Evolutionary conservation across 345 rosid genomes (phyloP).

Genomic region (Populus tremula): DNA sequence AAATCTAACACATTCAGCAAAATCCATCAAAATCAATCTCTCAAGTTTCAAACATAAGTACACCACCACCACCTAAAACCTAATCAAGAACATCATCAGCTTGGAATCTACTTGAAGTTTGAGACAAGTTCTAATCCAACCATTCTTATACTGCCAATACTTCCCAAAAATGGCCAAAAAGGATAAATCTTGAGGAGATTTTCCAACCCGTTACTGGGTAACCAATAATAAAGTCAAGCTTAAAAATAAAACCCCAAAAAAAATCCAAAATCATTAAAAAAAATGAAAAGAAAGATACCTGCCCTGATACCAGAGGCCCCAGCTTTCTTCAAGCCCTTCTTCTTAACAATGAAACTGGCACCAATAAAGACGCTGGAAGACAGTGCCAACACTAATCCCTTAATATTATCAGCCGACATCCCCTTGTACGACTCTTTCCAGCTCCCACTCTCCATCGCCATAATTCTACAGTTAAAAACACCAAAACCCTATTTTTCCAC

Average conservation of each 20-base stretch:
- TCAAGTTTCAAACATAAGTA: too few relatives aligned
- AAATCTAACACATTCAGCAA: too few relatives aligned
- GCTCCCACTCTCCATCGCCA: slow-evolving; percentile 8
- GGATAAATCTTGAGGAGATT: too few relatives aligned
- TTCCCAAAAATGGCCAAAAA: too few relatives aligned
- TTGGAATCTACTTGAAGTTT: neutral
- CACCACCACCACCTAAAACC: neutral
- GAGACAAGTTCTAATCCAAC: neutral
- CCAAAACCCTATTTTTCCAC: neutral
- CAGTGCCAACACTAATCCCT: slow-evolving; percentile 27
- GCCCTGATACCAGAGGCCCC: slow-evolving; percentile 29
- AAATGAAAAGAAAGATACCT: slow-evolving; percentile 1
- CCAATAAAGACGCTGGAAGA: slow-evolving; percentile 31
- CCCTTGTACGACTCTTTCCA: slow-evolving; percentile 23
- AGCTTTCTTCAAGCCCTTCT: slow-evolving; percentile 31
- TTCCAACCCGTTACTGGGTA: too few relatives aligned
- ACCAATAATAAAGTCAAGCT: too few relatives aligned
- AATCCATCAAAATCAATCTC: too few relatives aligned
- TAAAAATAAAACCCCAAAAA: too few relatives aligned
- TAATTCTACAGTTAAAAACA: neutral
- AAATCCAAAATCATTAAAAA: too few relatives aligned
- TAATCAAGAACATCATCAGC: neutral
- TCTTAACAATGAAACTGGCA: slow-evolving; percentile 33
- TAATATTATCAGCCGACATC: slow-evolving; percentile 28
- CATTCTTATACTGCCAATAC: neutral